Conservation (phyloP, 192 early-diverging fungal species). For the Backusella morwellensis region DNA sequence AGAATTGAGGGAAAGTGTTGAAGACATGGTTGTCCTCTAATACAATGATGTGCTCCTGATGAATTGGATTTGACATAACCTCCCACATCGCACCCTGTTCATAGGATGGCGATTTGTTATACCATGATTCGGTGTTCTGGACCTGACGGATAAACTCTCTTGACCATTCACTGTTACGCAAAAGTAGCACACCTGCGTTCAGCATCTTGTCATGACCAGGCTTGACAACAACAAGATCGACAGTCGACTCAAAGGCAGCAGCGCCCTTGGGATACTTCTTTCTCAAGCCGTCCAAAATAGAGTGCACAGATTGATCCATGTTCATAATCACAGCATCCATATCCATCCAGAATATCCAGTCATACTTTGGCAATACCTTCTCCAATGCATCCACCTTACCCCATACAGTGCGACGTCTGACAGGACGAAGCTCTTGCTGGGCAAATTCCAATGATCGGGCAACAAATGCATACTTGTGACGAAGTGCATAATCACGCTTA, state of each 20-base stretch:
- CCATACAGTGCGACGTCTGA: constrained; percentile 53
- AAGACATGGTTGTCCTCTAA: constrained; percentile 56
- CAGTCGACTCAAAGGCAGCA: constrained; percentile 29
- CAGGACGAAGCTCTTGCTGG: constrained; percentile 38
- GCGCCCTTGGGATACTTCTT: constrained; percentile 20
- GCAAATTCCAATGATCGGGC: constrained; percentile 54
- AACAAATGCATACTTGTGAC: constrained; percentile 55
- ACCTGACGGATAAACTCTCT: constrained; percentile 44
- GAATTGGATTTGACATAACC: constrained; percentile 39
- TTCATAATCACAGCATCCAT: constrained; percentile 60
- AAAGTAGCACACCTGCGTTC: constrained; percentile 59
- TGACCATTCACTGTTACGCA: constrained; percentile 56
- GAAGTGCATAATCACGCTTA: constrained; percentile 49
- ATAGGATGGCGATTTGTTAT: constrained; percentile 33
- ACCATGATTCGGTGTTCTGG: constrained; percentile 40
- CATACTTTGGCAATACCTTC: constrained; percentile 55
- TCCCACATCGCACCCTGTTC: constrained; percentile 63
- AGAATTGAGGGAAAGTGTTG: constrained; percentile 55
- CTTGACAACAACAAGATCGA: constrained; percentile 48
- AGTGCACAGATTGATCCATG: constrained; percentile 37
- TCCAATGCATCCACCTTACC: constrained; percentile 57
- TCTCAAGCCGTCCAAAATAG: constrained; percentile 39
- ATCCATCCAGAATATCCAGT: constrained; percentile 64
- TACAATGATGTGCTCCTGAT: constrained; percentile 34
- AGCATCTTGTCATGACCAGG: constrained; percentile 49